Base-by-base conservation (phyloP, 345 rosid species). In the Eucalyptus paniculata region DNA sequence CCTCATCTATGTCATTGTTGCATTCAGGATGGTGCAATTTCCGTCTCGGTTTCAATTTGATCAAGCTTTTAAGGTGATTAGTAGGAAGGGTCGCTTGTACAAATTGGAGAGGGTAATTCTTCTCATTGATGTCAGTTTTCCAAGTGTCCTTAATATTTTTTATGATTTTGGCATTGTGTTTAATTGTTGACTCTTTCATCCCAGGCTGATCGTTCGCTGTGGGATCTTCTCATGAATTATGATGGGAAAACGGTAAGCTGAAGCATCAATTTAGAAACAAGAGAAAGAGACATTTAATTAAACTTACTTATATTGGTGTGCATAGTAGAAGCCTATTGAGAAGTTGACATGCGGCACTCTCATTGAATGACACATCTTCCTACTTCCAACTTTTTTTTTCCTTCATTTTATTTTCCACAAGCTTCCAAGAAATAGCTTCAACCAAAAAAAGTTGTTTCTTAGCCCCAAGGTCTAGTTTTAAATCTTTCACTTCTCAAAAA, bases 211-310 rank as follows among this genome's bases (percentile, higher is more conserved):
- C 93, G 90, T 82, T 67, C 90, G 26, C 93, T 90, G 60, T 95
- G 97, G 97, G 97, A 96, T 87, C 87, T 77, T 69, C 28, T 91
- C 65, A 54, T n/a, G 87, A 92, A 94, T 47, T 94, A 94, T 90
- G 89, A 94, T 89, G 99, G 98, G 62, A 96, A 92, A 96, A 92
- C 95, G 87, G 98, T 97, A 91, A 92, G 97, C 58, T 86, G 44
- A 49, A 17, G 87, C n/a, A 28, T 65, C 56, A 42, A 77, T 77
- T 21, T 77, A 77, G 85, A 77, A 40, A 40, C 85, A 21, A 40
- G 30, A 77, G 83, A 40, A 77, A 77, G 85, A 23, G 85, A 77
- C 47, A 16, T 47, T 49, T 37, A 86, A n/a, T 21, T 53, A 32
- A 18, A 50, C 62, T 49, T 86, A 15, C 42, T 47, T 42, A 11